Evolutionary conservation across 2,329 filamentous ascomycete species (phyloP).

Genomic region (Verticillium nonalfalfae): DNA sequence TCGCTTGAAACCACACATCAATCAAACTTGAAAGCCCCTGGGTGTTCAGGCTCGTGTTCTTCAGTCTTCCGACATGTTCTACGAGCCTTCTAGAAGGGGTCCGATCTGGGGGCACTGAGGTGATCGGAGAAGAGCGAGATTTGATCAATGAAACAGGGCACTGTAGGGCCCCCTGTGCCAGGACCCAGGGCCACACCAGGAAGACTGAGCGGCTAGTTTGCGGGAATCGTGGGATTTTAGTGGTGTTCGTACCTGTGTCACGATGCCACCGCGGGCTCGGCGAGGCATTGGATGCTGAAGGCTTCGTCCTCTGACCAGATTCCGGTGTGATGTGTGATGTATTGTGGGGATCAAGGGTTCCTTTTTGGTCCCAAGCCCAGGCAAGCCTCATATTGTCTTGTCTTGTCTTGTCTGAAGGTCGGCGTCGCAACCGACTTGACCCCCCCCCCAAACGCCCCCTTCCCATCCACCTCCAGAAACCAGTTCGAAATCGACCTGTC

Average conservation of each 20-base stretch:
- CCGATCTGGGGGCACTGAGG: background rate
- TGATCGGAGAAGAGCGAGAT: background rate
- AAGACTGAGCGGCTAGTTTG: background rate
- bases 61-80: background rate
- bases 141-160: background rate
- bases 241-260: too few relatives aligned
- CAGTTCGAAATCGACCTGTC: background rate
- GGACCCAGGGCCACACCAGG: background rate
- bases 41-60: background rate
- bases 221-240: too few relatives aligned
- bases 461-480: background rate
- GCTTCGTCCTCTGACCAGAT: background rate
- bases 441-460: too few relatives aligned
- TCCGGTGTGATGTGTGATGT: background rate
- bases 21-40: background rate
- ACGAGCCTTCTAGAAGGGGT: background rate
- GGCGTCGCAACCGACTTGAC: background rate
- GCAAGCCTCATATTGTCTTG: background rate
- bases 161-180: background rate
- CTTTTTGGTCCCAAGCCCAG: background rate
- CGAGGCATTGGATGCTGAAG: too few relatives aligned
- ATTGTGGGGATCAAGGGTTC: too few relatives aligned
- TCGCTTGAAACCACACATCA: background rate
- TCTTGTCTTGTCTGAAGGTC: background rate
- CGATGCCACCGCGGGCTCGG: too few relatives aligned